Percentiles rank a stretch among this genome's conserved stretches.
Evolutionary conservation across 2,329 filamentous ascomycete genomes (phyloP).

Genomic region (Pseudopithomyces maydicus): DNA sequence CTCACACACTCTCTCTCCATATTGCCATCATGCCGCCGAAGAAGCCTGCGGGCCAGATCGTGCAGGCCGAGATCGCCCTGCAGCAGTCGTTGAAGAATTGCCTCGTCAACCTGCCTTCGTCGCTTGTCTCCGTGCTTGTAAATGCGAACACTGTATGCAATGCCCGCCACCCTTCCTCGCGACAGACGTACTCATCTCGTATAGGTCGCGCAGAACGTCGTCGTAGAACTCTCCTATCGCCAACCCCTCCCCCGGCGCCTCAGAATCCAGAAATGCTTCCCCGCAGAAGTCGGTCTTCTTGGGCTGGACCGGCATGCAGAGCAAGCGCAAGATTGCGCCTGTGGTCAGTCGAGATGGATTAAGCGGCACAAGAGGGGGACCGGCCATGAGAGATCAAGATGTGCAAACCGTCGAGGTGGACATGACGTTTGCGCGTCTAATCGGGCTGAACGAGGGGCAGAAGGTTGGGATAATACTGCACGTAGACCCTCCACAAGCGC

Average conservation of each 20-base stretch:
- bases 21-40: slow-evolving; percentile 43
- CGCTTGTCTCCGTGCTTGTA: slow-evolving; percentile 81
- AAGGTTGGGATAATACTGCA: slow-evolving; percentile 75
- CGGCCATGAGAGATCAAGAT: slow-evolving; percentile 73
- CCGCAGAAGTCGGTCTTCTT: slow-evolving; percentile 76
- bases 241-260: slow-evolving; percentile 55
- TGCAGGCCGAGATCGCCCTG: slow-evolving; percentile 81
- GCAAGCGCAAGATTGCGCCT: slow-evolving; percentile 78
- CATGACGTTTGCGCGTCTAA: slow-evolving; percentile 75
- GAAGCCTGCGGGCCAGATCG: slow-evolving; percentile 56
- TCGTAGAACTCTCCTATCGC: slow-evolving; percentile 86
- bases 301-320: slow-evolving; percentile 98
- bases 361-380: slow-evolving; percentile 61
- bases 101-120: slow-evolving; percentile 87
- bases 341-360: slow-evolving; percentile 77
- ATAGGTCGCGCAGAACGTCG: slow-evolving; percentile 91
- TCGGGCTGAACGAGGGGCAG: slow-evolving; percentile 81
- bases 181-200: slow-evolving; percentile 55
- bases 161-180: neutral
- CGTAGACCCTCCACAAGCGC: slow-evolving; percentile 85
- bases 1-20: slow-evolving; percentile 5
- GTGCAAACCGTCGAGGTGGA: slow-evolving; percentile 82
- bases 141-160: slow-evolving; percentile 83
- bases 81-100: slow-evolving; percentile 86
- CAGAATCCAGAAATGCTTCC: slow-evolving; percentile 47